These are phyloP conservation scores for Aspergillus steynii DNA, from an alignment of 495 filamentous ascomycete species.

Conservation along the genomic window DNA sequence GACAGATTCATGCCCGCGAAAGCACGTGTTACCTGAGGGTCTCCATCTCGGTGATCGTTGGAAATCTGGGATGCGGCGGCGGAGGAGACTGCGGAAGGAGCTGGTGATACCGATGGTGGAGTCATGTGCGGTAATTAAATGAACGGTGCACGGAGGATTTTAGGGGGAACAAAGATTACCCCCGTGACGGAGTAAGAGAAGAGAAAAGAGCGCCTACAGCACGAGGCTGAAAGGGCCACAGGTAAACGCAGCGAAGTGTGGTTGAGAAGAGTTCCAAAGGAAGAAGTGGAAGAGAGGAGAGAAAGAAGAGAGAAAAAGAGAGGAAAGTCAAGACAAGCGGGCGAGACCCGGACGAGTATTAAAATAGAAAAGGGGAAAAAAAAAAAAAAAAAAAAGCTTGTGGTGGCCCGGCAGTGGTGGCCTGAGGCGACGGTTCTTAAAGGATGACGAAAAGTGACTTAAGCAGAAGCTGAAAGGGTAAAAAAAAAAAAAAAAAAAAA, in stretches of 20 bases:
- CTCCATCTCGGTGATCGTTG: slow-evolving; percentile 43
- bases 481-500: slow-evolving; percentile 13
- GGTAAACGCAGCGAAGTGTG: slow-evolving; percentile 3
- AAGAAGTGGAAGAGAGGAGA: slow-evolving; percentile 12
- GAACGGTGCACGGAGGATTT: slow-evolving; percentile 16
- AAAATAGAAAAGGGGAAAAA: slow-evolving; percentile 19
- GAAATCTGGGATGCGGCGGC: slow-evolving; percentile 44
- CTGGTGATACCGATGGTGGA: slow-evolving; percentile 46
- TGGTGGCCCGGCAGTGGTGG: slow-evolving; percentile 23
- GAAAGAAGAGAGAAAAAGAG: slow-evolving; percentile 1
- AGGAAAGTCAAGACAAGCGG: slow-evolving; percentile 7
- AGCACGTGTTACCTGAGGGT: slow-evolving; percentile 47
- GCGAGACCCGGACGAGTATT: slow-evolving; percentile 7
- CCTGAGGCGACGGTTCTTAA: slow-evolving; percentile 35
- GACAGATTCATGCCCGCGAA: slow-evolving; percentile 49
- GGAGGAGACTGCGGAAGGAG: slow-evolving; percentile 48
- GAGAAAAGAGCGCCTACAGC: slow-evolving; percentile 21
- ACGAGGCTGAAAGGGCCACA: slow-evolving; percentile 26
- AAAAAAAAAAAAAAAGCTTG: slow-evolving; percentile 29
- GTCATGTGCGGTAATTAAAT: slow-evolving; percentile 46
- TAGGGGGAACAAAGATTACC: slow-evolving; percentile 13
- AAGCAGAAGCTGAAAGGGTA: slow-evolving; percentile 14
- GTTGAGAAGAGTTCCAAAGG: not conserved
- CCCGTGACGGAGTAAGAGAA: slow-evolving; percentile 16
- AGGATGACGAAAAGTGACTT: slow-evolving; percentile 36